Evolutionary conservation across 1,139 yeast genomes (phyloP), one percentile per base, ranked within the genome.

Genomic region (Lizanozyma gosingica): DNA sequence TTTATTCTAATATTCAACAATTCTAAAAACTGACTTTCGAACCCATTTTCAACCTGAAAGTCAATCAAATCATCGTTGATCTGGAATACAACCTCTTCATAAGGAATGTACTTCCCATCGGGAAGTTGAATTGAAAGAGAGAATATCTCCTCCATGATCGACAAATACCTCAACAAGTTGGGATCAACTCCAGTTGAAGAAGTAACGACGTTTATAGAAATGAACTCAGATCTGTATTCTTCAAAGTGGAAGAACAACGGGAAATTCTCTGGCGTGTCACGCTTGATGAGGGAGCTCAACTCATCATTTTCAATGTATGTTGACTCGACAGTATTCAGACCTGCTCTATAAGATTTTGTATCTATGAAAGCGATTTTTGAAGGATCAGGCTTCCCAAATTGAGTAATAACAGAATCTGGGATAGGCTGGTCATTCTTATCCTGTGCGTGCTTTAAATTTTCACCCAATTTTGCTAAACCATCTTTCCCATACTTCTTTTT

Each of bases 171-270:
- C 40, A 88, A 65, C 18, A 82, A 62, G 2, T 64, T 58, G 34
- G 73, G 69, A 32, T 80, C 78, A 3, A 88, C 67, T n/a, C 60
- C 67, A 6, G 74, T 65, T 0, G 94, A 75, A 1, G 94, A 79
- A 53, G 85, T 59, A 33, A 83, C 62, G 33, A 87, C 56, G 45
- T 79, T 75, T 17, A 87, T 68, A n/a, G 84, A 78, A 17, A 86
- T 77, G 57, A 92, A 92, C 53, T 84, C 80, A 1, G 97, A 85
- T 41, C 79, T 74, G 56, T 77, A 83, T 46, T 82, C 77, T 59
- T 92, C 97, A 51, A 84, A 74, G 54, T 88, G 94, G 41, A 88
- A 59, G 47, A 78, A 81, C 35, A 88, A 59, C 4, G 94, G 90
- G 48, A 82, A 73, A 34, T 71, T 63, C 1, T 51, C 47, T 6